Base-by-base conservation (phyloP, 2,329 filamentous ascomycete species). In the Colletotrichum melonis region DNA sequence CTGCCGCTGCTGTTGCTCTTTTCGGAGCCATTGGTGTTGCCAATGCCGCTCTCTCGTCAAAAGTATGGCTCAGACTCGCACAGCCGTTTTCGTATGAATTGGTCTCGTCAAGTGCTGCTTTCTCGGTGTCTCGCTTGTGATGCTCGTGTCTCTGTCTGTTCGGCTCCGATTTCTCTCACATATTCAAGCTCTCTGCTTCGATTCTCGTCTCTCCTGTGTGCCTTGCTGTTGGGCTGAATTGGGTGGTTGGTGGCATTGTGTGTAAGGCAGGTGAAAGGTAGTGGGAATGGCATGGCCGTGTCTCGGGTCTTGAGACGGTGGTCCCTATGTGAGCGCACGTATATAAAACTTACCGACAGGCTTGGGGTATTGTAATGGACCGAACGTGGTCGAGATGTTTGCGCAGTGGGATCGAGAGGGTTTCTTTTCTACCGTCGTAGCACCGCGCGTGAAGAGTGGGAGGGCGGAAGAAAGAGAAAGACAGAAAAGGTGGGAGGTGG, bases 321-420 rank as follows among this genome's bases (percentile, higher is more conserved):
- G 30, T 69, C 56, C 59, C 38, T 64, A 38, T 38, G 59, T 52
- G 55, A 73, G 56, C 35, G 32, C 14, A 62, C 32, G 55, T 52
- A 49, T 14, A 55, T 55, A 63, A 49, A 9, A 74, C 72, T 74
- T 74, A 74, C 72, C 68, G 63, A 59, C 57, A 56, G 67, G 52
- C 58, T 42, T 58, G 57, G 60, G 38, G 62, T 66, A 66, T 58
- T 56, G 54, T 54, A 35, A 30, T 26, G 49, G 71, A 73, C 71
- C 67, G 22, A 60, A 30, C 56, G 14, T 56, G 69, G 63, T 68
- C 63, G 9, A 59, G 30, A 26, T 74, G 38, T 52, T 58, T 72
- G 68, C 69, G 69, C 72, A 72, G 71, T 74, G 69, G 72, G 35
- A 72, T 74, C 72, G 72, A 74, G 72, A 74, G 72, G 69, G 68